These are phyloP conservation scores for Albifimbria verrucaria DNA, from an alignment of 2,329 filamentous ascomycete species.

Conservation along the genomic window DNA sequence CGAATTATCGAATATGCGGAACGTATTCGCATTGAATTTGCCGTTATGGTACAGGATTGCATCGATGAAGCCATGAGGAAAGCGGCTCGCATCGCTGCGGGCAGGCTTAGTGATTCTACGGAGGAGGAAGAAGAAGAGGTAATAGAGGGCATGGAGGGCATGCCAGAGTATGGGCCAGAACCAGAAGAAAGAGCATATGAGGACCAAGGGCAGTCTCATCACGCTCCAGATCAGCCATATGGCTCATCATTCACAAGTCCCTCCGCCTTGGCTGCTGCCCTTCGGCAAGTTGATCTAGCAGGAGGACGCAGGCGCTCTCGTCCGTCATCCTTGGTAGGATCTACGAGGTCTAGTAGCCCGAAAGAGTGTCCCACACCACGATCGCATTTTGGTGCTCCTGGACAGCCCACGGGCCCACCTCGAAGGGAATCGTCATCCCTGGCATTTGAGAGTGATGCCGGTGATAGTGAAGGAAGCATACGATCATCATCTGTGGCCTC, in stretches of 20 bases:
- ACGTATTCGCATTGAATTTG: conserved; percentile 90
- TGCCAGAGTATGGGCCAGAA: conserved; percentile 12
- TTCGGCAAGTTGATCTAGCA: conserved; percentile 38
- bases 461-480: conserved; percentile 84
- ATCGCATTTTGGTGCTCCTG: conserved; percentile 65
- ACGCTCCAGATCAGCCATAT: conserved; percentile 47
- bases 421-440: conserved; percentile 65
- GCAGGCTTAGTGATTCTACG: conserved; percentile 76
- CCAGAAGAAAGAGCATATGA: conserved; percentile 30
- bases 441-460: conserved; percentile 77
- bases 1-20: conserved; percentile 95
- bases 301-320: conserved; percentile 35
- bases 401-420: conserved; percentile 54
- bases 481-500: conserved; percentile 75
- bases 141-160: conserved; percentile 2
- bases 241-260: conserved; percentile 30
- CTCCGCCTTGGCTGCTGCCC: conserved; percentile 53
- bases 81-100: conserved; percentile 81
- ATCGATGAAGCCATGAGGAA: conserved; percentile 90
- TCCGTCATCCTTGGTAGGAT: conserved; percentile 56
- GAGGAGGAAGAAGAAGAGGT: conserved; percentile 54
- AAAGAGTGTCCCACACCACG: conserved; percentile 87
- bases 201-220: conserved; percentile 22
- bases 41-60: conserved; percentile 89
- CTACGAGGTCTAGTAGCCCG: conserved; percentile 85